A percentile compares a stretch with the other conserved stretches of the same genome.
phyloP scores from a whole-genome alignment of 768 basidiomycete genomes.

The Hebeloma cylindrosporum region DNA sequence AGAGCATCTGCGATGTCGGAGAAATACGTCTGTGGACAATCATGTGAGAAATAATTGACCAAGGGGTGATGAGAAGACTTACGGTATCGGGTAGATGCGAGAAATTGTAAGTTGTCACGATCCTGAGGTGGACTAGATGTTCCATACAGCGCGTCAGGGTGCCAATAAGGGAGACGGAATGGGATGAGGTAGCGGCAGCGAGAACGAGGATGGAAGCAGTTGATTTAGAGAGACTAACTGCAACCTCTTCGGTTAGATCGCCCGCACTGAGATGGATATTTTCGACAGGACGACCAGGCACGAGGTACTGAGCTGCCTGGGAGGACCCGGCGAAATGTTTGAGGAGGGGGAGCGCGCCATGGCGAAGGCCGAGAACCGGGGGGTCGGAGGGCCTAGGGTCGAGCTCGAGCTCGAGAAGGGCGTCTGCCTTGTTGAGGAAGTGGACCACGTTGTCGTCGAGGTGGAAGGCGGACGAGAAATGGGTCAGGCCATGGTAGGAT shows the following conservation, averaged over 20 bases:
- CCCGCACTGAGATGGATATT: conserved; percentile 63
- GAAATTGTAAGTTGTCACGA: conserved; percentile 59
- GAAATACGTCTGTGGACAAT: conserved; percentile 54
- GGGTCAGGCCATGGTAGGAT: conserved; percentile 48
- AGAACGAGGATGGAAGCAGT: conserved; percentile 54
- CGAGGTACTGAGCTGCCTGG: conserved; percentile 50
- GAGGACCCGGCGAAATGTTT: conserved; percentile 63
- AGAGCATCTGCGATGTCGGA: conserved; percentile 57
- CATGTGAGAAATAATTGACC: conserved; percentile 22
- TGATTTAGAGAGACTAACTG: conserved; percentile 49
- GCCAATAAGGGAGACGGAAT: conserved; percentile 58
- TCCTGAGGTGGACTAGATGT: conserved; percentile 61
- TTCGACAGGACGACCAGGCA: conserved; percentile 66
- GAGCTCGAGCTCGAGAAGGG: conserved; percentile 59
- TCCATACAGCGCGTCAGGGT: conserved; percentile 57
- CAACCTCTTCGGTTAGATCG: conserved; percentile 56
- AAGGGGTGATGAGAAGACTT: conserved; percentile 26
- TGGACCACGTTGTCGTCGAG: conserved; percentile 56
- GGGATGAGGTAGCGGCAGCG: conserved; percentile 56
- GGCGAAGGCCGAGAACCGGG: conserved; percentile 39
- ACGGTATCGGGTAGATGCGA: conserved; percentile 51
- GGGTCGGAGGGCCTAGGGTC: conserved; percentile 34
- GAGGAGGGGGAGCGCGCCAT: conserved; percentile 41
- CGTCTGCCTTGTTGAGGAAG: conserved; percentile 58
- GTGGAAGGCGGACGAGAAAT: conserved; percentile 60